phyloP scores from a whole-genome alignment of 331 rosid genomes.

The Prunus yedoensis region DNA sequence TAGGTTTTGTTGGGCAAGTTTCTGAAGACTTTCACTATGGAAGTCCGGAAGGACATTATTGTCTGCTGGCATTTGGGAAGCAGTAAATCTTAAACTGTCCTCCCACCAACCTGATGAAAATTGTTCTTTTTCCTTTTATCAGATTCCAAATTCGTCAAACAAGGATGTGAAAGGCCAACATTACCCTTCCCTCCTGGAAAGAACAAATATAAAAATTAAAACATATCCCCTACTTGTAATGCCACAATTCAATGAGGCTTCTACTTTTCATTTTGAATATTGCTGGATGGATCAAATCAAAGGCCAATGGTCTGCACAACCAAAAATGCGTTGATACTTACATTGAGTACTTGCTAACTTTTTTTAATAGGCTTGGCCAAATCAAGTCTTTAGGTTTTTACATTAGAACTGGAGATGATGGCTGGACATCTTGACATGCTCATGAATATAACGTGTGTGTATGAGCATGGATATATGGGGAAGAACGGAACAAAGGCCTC shows the following conservation, averaged over 20 bases:
- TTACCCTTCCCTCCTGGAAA: background rate
- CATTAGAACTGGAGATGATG: background rate
- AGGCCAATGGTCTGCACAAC: background rate
- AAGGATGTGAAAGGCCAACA: background rate
- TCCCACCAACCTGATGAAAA: background rate
- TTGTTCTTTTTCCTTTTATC: background rate
- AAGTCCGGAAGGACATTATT: background rate
- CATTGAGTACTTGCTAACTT: background rate
- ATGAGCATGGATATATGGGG: background rate
- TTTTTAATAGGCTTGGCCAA: background rate
- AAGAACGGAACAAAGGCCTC: background rate
- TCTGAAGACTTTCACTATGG: background rate
- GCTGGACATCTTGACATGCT: slow-evolving; percentile 2
- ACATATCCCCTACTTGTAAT: too few species aligned
- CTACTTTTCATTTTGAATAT: too few species aligned
- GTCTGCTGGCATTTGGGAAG: background rate
- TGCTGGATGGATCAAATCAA: too few species aligned
- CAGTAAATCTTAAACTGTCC: background rate
- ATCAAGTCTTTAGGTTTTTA: background rate
- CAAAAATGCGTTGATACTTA: background rate
- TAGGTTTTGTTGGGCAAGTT: background rate
- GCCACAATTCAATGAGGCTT: too few species aligned
- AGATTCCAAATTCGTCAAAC: background rate
- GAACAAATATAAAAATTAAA: background rate
- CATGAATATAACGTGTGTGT: background rate